A percentile compares a stretch with the other conserved stretches of the same genome.
These are phyloP conservation scores for Macadamia integrifolia DNA, from an alignment of 164 flowering plant genomes.

Conservation along the genomic window DNA sequence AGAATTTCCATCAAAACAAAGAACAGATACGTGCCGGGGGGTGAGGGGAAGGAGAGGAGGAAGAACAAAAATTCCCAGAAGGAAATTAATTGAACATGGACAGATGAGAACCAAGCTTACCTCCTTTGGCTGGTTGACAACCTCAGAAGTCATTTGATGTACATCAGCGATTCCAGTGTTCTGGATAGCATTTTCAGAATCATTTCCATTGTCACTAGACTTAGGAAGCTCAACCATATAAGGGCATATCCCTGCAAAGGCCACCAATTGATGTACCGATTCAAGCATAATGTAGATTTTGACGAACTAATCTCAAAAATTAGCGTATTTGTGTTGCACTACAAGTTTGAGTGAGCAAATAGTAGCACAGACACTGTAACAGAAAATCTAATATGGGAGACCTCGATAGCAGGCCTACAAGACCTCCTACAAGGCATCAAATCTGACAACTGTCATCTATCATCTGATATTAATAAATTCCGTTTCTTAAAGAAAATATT, in stretches of 20 bases:
- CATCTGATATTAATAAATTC: not conserved
- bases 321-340: not conserved
- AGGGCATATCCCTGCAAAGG: slow-evolving; percentile 44
- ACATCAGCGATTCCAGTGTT: slow-evolving; percentile 25
- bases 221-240: slow-evolving; percentile 40
- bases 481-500: not conserved
- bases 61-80: too few species aligned
- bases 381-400: not conserved
- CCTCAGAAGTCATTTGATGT: slow-evolving; percentile 44
- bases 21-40: too few species aligned
- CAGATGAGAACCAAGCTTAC: slow-evolving; percentile 16
- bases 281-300: slow-evolving; percentile 1
- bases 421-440: not conserved
- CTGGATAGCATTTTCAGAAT: slow-evolving; percentile 23
- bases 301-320: not conserved
- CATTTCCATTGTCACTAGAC: slow-evolving; percentile 28
- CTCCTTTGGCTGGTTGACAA: slow-evolving; percentile 22
- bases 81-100: too few species aligned
- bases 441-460: not conserved
- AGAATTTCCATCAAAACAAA: too few species aligned
- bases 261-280: not conserved
- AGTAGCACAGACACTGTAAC: not conserved
- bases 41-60: too few species aligned
- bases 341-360: not conserved
- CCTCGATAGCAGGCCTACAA: not conserved